Evolutionary conservation across 441 rosid genomes (phyloP), one percentile per base, ranked within the genome.

Genomic region (Populus trichocarpa): DNA sequence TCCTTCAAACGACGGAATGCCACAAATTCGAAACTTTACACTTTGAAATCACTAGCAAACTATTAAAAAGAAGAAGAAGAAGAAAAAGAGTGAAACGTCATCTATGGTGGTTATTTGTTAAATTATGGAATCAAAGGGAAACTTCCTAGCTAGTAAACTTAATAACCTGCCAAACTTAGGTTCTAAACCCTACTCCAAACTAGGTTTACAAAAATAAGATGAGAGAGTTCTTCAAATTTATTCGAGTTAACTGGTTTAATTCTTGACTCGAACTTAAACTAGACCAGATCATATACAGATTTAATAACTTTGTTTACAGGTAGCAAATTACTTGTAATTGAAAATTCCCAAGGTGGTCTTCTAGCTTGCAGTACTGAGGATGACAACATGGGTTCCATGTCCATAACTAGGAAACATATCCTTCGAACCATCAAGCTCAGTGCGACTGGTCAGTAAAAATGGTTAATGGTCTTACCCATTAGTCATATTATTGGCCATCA

Each of bases 171-270:
- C 20, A 50, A 14, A 16, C 57, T 50, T 14, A 14, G 57, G 57
- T 14, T 50, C 1, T 46, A 14, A 46, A 46, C 57, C 20, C 7
- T 16, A 14, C 18, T 50, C 57, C 18, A 50, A 14, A 14, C 18
- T 5, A 50, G 18, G 18, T 50, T 50, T 14, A 4, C 2, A 50
- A 50, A 50, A 14, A 50, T 50, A 50, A 50, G 0, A 50, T 50
- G 57, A 14, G 0, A 38, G 13, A 38, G 3, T 38, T 10, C 0
- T 8, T 38, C 12, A 4, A 14, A 46, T 46, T 46, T 14, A 4
- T 46, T 4, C 0, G 0, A 14, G 0, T 46, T 46, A 46, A 46
- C 2, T 0, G 3, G 0, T 14, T 14, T 50, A 50, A 0, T 0
- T 50, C 2, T 50, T 14, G 3, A 38, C 0, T 2, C 13, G 1